These are phyloP conservation scores for Lippia alba DNA, from an alignment of 305 asterid species.

Conservation along the genomic window DNA sequence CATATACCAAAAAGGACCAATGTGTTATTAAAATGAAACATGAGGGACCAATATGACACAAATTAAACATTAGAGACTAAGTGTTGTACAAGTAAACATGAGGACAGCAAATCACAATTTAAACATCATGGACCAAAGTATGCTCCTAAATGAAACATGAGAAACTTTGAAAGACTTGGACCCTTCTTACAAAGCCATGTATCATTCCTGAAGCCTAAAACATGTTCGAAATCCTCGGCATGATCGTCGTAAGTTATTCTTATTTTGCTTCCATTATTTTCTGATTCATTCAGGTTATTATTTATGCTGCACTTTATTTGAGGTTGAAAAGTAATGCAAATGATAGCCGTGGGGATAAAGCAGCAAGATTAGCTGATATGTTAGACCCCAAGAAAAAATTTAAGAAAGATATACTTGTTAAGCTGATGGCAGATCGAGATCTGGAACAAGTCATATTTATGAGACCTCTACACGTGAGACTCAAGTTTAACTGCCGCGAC, in stretches of 20 bases:
- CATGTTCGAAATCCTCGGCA: background rate
- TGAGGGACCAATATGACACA: too few relatives aligned
- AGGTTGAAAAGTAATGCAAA: constrained; percentile 53
- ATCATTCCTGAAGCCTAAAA: background rate
- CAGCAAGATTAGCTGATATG: constrained; percentile 60
- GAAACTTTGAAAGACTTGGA: too few relatives aligned
- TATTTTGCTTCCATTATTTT: constrained; percentile 15
- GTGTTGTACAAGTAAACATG: too few relatives aligned
- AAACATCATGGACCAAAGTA: too few relatives aligned
- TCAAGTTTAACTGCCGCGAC: constrained; percentile 57
- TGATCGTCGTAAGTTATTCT: background rate
- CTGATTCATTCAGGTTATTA: constrained; percentile 53
- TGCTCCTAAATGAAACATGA: too few relatives aligned
- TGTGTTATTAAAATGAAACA: too few relatives aligned
- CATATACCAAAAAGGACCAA: too few relatives aligned
- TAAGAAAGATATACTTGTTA: constrained; percentile 50
- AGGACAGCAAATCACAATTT: too few relatives aligned
- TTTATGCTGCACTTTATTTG: constrained; percentile 72
- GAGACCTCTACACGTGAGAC: constrained; percentile 71
- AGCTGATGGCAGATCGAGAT: constrained; percentile 54
- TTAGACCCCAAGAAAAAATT: constrained; percentile 55
- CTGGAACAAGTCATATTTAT: constrained; percentile 59
- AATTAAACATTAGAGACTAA: too few relatives aligned
- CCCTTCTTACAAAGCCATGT: background rate
- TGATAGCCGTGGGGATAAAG: constrained; percentile 45